Base-by-base conservation (phyloP, 108 stramenopile species). In the Nitzschia sp. region DNA sequence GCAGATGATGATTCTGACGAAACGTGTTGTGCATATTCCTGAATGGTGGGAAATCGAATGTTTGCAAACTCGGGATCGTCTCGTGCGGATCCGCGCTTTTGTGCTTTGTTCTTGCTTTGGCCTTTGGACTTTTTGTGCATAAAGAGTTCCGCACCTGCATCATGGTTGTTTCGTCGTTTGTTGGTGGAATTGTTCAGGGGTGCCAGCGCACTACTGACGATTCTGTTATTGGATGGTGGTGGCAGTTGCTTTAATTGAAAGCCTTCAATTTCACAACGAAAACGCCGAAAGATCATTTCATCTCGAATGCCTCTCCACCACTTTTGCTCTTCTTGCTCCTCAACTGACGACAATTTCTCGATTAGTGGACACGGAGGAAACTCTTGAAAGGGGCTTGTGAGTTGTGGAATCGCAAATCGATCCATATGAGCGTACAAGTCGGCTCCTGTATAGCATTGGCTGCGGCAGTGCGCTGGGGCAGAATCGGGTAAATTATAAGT, bases 61-160 rank as follows among this genome's bases (percentile, higher is more conserved):
- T 25, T 56, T 2, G 23, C 18, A 31, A 24, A 4, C 23, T 57
- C 33, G 1, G 25, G 9, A 36, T 59, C 49, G 3, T 31, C 23
- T 53, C 19, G 1, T n/a, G 58, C 58, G 5, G 29, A 13, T 13
- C 13, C 32, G 35, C 36, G 31, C 19, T 9, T 55, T 3, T 32
- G 11, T n/a, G n/a, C n/a, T 58, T 46, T 59, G 0, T 38, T 49
- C 58, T 63, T 75, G 18, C 33, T 46, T 29, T 32, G 35, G 8
- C 17, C 38, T 47, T 33, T 42, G n/a, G 51, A 54, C 38, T 45
- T 29, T 55, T 75, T 75, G 26, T 29, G 69, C 24, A 77, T 48
- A 29, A 56, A 59, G 11, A 77, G 55, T 29, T 77, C 76, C 8
- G 68, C 75, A 4, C 67, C 75, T 34, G 56, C 64, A 70, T 77